Percentiles rank a stretch among this genome's conserved stretches.
These are phyloP conservation scores for Cladosporium oxysporum DNA, from an alignment of 2,329 filamentous ascomycete species.

Conservation along the genomic window DNA sequence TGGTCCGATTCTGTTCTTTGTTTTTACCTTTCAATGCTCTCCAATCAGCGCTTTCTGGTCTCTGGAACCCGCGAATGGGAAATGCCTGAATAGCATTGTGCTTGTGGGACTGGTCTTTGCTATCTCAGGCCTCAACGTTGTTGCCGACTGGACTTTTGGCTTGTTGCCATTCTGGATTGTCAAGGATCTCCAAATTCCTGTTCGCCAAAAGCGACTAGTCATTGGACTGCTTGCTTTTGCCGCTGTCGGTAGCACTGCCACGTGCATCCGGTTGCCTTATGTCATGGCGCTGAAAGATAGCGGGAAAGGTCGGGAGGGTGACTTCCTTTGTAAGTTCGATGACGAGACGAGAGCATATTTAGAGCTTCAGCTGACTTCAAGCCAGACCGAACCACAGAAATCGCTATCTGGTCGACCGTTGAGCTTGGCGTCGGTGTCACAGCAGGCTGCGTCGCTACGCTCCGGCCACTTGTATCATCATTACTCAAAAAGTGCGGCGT, in stretches of 20 bases:
- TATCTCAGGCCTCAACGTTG: constrained; percentile 40
- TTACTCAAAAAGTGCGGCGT: constrained; percentile 2
- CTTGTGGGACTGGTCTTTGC: constrained; percentile 48
- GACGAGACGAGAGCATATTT: constrained; percentile 21
- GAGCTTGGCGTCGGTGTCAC: constrained; percentile 39
- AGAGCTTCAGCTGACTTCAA: not conserved
- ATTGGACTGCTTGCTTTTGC: constrained; percentile 44
- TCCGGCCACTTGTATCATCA: constrained; percentile 48
- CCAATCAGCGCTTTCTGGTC: constrained; percentile 57
- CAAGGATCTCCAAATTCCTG: constrained; percentile 44
- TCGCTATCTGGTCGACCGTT: constrained; percentile 38
- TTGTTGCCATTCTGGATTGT: constrained; percentile 46
- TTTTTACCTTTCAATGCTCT: constrained; percentile 56
- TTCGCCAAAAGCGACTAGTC: constrained; percentile 41
- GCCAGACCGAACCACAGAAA: constrained; percentile 44
- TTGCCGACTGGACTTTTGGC: constrained; percentile 46
- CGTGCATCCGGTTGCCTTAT: constrained; percentile 50
- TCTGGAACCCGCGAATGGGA: constrained; percentile 40
- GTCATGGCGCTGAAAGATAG: constrained; percentile 40
- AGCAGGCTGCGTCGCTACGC: constrained; percentile 51
- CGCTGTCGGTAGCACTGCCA: constrained; percentile 54
- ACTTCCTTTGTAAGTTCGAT: constrained; percentile 43
- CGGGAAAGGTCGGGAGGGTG: constrained; percentile 37
- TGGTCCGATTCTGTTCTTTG: constrained; percentile 52
- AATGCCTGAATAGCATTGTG: constrained; percentile 47